Conservation (phyloP, 2,329 filamentous ascomycete genomes). For the Hymenoscyphus infarciens region DNA sequence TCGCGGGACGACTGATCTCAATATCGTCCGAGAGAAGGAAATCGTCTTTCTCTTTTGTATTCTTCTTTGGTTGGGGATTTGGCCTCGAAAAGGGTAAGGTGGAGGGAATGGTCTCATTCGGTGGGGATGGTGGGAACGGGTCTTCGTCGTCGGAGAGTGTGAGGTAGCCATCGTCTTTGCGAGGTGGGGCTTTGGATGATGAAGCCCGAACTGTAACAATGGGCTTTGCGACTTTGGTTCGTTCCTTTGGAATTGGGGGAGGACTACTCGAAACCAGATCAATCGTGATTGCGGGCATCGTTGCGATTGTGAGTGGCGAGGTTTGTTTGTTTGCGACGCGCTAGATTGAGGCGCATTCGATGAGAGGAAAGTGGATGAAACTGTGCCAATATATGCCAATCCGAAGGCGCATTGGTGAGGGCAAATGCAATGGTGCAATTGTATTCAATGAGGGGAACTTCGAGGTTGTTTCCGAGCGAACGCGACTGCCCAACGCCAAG, state of each 20-base stretch:
- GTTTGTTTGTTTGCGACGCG: background rate
- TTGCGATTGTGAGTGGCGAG: background rate
- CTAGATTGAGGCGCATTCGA: background rate
- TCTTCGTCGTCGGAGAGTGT: slow-evolving; percentile 7
- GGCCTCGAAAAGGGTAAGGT: background rate
- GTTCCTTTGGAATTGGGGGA: background rate
- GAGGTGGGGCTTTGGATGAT: background rate
- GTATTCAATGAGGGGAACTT: background rate
- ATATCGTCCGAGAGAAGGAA: background rate
- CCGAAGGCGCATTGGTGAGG: background rate
- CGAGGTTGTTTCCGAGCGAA: background rate
- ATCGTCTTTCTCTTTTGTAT: background rate
- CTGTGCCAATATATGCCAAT: background rate
- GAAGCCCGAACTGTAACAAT: background rate
- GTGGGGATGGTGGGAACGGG: background rate
- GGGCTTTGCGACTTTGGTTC: background rate
- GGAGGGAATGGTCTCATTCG: background rate
- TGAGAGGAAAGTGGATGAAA: background rate
- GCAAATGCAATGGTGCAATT: background rate
- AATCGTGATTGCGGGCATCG: background rate
- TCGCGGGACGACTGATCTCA: background rate
- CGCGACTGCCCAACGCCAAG: too few relatives aligned
- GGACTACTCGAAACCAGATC: slow-evolving; percentile 1
- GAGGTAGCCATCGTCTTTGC: slow-evolving; percentile 3
- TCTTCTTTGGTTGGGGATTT: background rate